Percentiles rank a stretch among this genome's conserved stretches.
Conservation (phyloP, 257 asterid genomes). For the Salvia miltiorrhiza region DNA sequence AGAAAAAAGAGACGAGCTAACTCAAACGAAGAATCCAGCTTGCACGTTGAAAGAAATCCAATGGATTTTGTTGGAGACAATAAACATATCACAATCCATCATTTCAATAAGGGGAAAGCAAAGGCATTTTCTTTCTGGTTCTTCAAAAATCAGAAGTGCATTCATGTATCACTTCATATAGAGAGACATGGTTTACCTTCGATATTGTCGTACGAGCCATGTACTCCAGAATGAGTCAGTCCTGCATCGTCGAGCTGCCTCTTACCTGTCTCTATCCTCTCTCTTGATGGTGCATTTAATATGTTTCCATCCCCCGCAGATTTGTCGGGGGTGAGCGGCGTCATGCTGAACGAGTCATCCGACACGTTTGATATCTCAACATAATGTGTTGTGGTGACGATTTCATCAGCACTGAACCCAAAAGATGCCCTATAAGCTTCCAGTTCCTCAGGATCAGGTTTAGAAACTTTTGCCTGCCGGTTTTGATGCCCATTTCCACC, state of each 20-base stretch:
- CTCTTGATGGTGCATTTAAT: slow-evolving; percentile 26
- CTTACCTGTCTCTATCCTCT: slow-evolving; percentile 30
- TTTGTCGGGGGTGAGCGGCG: slow-evolving; percentile 40
- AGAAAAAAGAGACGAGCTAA: too few relatives aligned
- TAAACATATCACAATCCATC: not conserved
- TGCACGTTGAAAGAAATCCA: not conserved
- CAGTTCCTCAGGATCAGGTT: slow-evolving; percentile 69
- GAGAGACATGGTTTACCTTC: slow-evolving; percentile 50
- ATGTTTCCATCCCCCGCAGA: slow-evolving; percentile 33
- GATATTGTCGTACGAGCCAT: slow-evolving; percentile 18
- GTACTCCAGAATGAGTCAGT: slow-evolving; percentile 24
- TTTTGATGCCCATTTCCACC: slow-evolving; percentile 56
- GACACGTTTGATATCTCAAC: slow-evolving; percentile 70
- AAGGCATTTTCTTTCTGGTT: not conserved
- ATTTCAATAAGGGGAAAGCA: not conserved
- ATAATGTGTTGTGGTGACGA: slow-evolving; percentile 62
- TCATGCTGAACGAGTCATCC: slow-evolving; percentile 59
- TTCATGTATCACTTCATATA: not conserved
- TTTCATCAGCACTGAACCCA: slow-evolving; percentile 91
- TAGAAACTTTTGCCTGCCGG: slow-evolving; percentile 48
- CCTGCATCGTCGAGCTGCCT: slow-evolving; percentile 4
- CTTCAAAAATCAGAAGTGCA: not conserved
- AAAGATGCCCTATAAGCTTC: slow-evolving; percentile 91
- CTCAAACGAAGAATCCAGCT: not conserved
- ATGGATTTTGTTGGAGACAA: not conserved